A percentile compares a stretch with the other conserved stretches of the same genome.
Conservation (phyloP, 495 filamentous ascomycete species). For the Stereocaulon alpinum region DNA sequence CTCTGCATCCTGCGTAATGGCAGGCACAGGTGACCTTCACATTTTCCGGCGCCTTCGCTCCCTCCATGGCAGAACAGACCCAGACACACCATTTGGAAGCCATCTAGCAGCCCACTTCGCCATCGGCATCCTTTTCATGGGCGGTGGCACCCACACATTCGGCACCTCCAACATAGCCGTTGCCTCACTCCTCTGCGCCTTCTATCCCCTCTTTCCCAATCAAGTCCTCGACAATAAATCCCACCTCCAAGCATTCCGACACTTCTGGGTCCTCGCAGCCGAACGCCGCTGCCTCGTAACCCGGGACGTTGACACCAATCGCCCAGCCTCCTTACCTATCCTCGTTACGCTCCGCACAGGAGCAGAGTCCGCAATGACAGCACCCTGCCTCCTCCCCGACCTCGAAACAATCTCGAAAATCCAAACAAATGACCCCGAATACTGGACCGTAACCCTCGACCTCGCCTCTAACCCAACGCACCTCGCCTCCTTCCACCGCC, state of each 20-base stretch:
- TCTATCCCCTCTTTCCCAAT: conserved; percentile 87
- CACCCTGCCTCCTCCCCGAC: conserved; percentile 80
- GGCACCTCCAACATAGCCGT: conserved; percentile 80
- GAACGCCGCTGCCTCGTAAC: conserved; percentile 81
- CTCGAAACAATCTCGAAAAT: conserved; percentile 57
- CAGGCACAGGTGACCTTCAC: conserved; percentile 79
- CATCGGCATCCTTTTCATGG: conserved; percentile 82
- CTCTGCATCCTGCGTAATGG: conserved; percentile 81
- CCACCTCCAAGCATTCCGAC: conserved; percentile 92
- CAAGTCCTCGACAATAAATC: conserved; percentile 85
- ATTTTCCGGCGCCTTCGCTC: conserved; percentile 84
- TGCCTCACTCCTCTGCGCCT: conserved; percentile 76
- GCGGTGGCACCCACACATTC: conserved; percentile 83
- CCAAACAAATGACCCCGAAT: conserved; percentile 56
- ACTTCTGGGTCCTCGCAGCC: conserved; percentile 92
- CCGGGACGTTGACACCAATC: conserved; percentile 71
- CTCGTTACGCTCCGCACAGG: conserved; percentile 44
- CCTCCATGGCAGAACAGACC: conserved; percentile 78
- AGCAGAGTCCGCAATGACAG: conserved; percentile 32
- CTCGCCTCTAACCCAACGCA: conserved; percentile 54
- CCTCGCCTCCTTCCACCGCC: conserved; percentile 57
- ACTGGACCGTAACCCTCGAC: conserved; percentile 79
- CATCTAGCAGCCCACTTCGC: conserved; percentile 90
- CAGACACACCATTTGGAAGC: conserved; percentile 80
- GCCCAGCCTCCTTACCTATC: conserved; percentile 66